Evolutionary conservation across 192 early-diverging fungal species (phyloP).

Genomic region (Gryganskiella cystojenkinii): DNA sequence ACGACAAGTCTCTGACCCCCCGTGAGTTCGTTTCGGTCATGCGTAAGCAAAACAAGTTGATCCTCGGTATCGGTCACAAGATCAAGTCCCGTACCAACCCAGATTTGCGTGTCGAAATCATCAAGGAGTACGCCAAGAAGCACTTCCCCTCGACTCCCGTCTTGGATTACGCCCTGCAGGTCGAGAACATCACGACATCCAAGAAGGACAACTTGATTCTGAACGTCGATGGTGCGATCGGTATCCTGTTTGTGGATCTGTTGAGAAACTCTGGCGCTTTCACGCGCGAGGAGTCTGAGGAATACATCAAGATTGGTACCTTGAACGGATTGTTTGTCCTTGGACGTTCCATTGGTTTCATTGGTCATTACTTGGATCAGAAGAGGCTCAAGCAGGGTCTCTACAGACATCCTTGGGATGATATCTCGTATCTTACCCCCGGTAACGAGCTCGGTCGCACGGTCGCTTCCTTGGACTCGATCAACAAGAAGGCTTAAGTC

Average conservation of each 20-base stretch:
- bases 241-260: slow-evolving; percentile 94
- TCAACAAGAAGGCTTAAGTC: slow-evolving; percentile 36
- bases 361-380: slow-evolving; percentile 98
- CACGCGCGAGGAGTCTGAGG: slow-evolving; percentile 91
- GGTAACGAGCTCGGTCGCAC: slow-evolving; percentile 54
- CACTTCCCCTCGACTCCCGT: slow-evolving; percentile 88
- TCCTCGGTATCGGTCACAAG: slow-evolving; percentile 98
- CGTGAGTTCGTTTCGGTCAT: slow-evolving; percentile 93
- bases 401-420: slow-evolving; percentile 97
- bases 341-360: slow-evolving; percentile 94
- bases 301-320: slow-evolving; percentile 93
- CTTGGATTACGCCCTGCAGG: slow-evolving; percentile 92
- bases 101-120: slow-evolving; percentile 92
- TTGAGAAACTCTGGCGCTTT: slow-evolving; percentile 92
- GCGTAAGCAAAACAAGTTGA: slow-evolving; percentile 96
- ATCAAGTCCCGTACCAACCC: slow-evolving; percentile 99
- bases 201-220: slow-evolving; percentile 98
- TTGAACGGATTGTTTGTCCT: slow-evolving; percentile 97
- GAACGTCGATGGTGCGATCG: slow-evolving; percentile 94
- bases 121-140: slow-evolving; percentile 90
- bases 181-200: slow-evolving; percentile 92
- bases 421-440: slow-evolving; percentile 86
- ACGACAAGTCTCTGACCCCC: slow-evolving; percentile 90
- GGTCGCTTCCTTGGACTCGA: slow-evolving; percentile 39
- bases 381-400: slow-evolving; percentile 97